phyloP scores from a whole-genome alignment of 306 rosid species.

The Acacia confusa region DNA sequence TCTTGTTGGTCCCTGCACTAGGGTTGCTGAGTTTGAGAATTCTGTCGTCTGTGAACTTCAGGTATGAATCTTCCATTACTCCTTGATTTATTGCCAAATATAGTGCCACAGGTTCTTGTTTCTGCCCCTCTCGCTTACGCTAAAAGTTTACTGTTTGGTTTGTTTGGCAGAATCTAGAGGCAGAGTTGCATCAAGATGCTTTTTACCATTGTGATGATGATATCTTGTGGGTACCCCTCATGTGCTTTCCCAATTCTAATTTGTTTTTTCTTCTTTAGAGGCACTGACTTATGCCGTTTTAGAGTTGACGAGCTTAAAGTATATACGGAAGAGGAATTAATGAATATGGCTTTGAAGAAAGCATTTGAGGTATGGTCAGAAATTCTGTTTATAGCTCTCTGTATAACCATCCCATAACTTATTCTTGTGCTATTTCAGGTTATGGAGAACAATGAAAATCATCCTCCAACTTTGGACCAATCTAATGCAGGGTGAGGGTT shows the following conservation, averaged over 20 bases:
- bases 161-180: slow-evolving; percentile 55
- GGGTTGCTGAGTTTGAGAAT: slow-evolving; percentile 50
- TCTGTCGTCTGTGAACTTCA: slow-evolving; percentile 55
- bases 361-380: slow-evolving; percentile 43
- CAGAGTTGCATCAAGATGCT: slow-evolving; percentile 45
- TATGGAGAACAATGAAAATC: slow-evolving; percentile 32
- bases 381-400: not conserved
- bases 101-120: not conserved
- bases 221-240: slow-evolving; percentile 49
- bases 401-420: not conserved
- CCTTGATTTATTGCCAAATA: not conserved
- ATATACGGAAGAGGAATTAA: slow-evolving; percentile 67
- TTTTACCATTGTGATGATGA: slow-evolving; percentile 44
- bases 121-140: not conserved
- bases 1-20: slow-evolving; percentile 52
- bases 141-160: not conserved
- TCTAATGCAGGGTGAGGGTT: slow-evolving; percentile 31
- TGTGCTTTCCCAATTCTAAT: not conserved
- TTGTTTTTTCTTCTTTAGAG: not conserved
- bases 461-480: slow-evolving; percentile 35
- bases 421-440: slow-evolving; percentile 28
- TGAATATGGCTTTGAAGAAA: slow-evolving; percentile 78
- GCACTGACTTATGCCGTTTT: slow-evolving; percentile 12
- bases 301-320: slow-evolving; percentile 82
- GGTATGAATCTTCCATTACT: slow-evolving; percentile 38